A percentile compares a stretch with the other conserved stretches of the same genome.
phyloP scores from a whole-genome alignment of 1,284 basidiomycete genomes.

The Xerocomus minutiporus region DNA sequence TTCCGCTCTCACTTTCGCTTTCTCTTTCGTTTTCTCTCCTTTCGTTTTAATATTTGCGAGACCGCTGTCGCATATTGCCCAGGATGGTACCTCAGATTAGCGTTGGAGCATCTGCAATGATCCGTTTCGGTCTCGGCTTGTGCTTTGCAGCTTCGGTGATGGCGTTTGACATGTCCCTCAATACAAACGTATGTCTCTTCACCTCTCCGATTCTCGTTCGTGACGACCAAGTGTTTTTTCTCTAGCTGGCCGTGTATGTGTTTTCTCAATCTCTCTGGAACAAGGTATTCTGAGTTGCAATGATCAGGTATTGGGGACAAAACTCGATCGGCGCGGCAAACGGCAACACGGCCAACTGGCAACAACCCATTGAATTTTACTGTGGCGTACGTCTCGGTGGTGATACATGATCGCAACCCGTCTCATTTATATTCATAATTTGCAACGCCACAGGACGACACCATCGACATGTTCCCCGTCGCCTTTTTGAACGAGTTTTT shows the following conservation, averaged over 20 bases:
- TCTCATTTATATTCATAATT: neutral
- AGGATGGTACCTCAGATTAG: constrained; percentile 13
- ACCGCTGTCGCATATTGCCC: neutral
- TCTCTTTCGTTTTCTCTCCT: neutral
- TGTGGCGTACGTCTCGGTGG: constrained; percentile 17
- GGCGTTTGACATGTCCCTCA: constrained; percentile 23
- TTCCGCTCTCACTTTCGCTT: neutral
- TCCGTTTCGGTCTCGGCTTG: constrained; percentile 16
- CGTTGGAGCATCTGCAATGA: constrained; percentile 2
- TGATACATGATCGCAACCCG: neutral
- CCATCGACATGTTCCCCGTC: constrained; percentile 43
- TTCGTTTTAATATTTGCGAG: neutral
- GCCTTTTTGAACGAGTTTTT: constrained; percentile 60
- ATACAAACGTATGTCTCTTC: constrained; percentile 19
- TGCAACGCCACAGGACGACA: constrained; percentile 10
- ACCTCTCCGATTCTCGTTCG: neutral
- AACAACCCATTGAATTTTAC: constrained; percentile 31
- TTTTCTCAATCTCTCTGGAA: neutral
- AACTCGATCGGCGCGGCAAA: constrained; percentile 25
- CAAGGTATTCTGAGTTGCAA: neutral
- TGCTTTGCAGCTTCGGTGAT: constrained; percentile 12
- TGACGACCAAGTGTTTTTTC: neutral
- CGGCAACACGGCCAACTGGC: constrained; percentile 16
- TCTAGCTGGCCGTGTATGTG: constrained; percentile 26
- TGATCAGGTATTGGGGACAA: constrained; percentile 30